phyloP scores from a whole-genome alignment of 129 eudicot species.

The Flaveria trinervia region DNA sequence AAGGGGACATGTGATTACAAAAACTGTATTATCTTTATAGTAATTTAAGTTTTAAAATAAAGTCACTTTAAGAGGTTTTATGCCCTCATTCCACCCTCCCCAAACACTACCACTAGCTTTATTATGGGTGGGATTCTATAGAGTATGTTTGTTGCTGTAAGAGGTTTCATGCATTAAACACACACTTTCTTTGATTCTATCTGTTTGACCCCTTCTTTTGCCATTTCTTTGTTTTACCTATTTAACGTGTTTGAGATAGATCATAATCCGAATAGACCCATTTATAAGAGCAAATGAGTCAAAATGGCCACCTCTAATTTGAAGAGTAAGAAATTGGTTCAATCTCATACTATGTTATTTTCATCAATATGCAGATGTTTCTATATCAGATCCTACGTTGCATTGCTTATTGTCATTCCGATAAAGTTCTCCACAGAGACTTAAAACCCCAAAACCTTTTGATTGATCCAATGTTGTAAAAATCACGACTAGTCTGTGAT shows the following conservation, averaged over 20 bases:
- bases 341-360: conserved; percentile 5
- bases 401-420: conserved; percentile 92
- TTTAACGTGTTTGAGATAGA: no score
- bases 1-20: not conserved
- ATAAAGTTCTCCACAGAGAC: conserved; percentile 90
- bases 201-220: no score
- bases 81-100: not conserved
- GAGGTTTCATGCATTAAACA: no score
- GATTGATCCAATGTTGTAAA: no score
- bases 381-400: conserved; percentile 90
- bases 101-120: no score
- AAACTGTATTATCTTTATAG: not conserved
- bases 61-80: not conserved
- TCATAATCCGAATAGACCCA: no score
- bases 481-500: no score
- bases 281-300: no score
- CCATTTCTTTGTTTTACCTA: no score
- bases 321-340: not conserved
- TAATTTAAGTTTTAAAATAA: not conserved
- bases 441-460: conserved; percentile 91
- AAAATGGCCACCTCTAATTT: not conserved
- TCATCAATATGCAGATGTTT: conserved; percentile 60
- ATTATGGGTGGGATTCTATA: no score
- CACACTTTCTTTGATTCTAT: no score
- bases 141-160: no score